Base-by-base conservation (phyloP, 352 stramenopile species). In the Globisporangium nagaii region DNA sequence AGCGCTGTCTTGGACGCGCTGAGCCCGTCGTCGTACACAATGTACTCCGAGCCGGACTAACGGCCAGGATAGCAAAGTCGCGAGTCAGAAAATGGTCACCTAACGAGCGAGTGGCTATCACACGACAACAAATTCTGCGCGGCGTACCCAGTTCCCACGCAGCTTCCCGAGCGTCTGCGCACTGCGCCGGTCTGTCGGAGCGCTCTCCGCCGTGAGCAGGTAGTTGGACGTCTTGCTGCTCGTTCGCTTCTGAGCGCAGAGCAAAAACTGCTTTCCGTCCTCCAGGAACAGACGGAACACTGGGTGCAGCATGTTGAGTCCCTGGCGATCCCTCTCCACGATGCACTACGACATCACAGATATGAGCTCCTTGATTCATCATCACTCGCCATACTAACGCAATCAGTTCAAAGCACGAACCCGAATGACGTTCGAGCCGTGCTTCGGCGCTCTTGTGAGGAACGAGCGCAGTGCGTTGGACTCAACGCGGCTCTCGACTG, bases 151-250 rank as follows among this genome's bases (percentile, higher is more conserved):
- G 31, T 87, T 86, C 15, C 62, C 63, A 22, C 79, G 75, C 20
- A 89, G 56, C 45, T 87, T 89, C 45, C 63, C 76, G 4, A 87
- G 58, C 19, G 72, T 73, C 37, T 81, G 60, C 2, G 60, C 52
- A 11, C 63, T 79, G 0, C 65, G 68, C 10, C 75, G 67, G 36
- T 69, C 69, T 0, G 57, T 67, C 1, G 74, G 63, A 1, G 62
- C 44, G 32, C 65, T 52, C 32, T 84, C 67, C 61, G 85, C 71
- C 0, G 69, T 80, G 42, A 89, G 42, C 46, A 89, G 46, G 49
- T 86, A 87, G 57, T 84, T 83, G 30, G 73, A 73, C 3, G 71
- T 85, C 61, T 75, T 86, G 65, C 58, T 84, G 19, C 53, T 64
- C 11, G 53, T 52, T 49, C 75, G 66, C 66, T 83, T 86, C 44